Evolutionary conservation across 2,329 filamentous ascomycete genomes (phyloP), one percentile per base, ranked within the genome.

Genomic region (Ophiostoma novo-ulmi): DNA sequence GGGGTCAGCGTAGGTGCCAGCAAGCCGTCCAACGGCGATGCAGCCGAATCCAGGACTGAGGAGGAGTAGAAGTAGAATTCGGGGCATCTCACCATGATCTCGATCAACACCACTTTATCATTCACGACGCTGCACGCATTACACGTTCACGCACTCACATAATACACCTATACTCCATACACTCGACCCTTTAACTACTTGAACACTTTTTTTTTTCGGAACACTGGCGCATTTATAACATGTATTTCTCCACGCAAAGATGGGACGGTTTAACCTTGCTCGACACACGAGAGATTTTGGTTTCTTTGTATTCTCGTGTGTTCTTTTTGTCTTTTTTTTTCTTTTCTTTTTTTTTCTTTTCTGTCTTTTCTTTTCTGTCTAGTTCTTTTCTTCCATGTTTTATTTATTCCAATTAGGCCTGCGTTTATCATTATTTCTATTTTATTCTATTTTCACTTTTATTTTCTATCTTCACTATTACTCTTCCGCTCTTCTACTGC

Each of bases 1-100:
- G 72, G 73, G 4, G 69, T 68, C 31, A 44, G 66, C 67, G 71
- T 55, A 31, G 72, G 73, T 7, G 69, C 67, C 36, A 39, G 66
- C 67, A 73, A 61, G 41, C 35, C 31, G 20, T 61, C 70, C 11
- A 70, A 44, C 55, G 55, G 69, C 41, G 39, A 44, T 4, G 20
- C 71, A 2, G 71, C 72, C n/a, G 71, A 71, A 26, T 13, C 63
- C 17, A 69, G 44, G 55, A n/a, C 13, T 5, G 71, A 72, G 26
- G 71, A 72, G 22, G 71, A 71, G 4, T 72, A 68, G 66, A 6
- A 71, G 4, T 72, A 68, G 66, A 6, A 7, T n/a, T 39, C 38
- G 38, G 11, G 31, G 3, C 31, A 31, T 31, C 31, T 31, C 31
- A 31, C 31, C 31, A 31, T 31, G 31, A 31, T 31, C 20, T 41